Evolutionary conservation across 306 rosid species (phyloP).

Genomic region (Dicorynia guianensis): DNA sequence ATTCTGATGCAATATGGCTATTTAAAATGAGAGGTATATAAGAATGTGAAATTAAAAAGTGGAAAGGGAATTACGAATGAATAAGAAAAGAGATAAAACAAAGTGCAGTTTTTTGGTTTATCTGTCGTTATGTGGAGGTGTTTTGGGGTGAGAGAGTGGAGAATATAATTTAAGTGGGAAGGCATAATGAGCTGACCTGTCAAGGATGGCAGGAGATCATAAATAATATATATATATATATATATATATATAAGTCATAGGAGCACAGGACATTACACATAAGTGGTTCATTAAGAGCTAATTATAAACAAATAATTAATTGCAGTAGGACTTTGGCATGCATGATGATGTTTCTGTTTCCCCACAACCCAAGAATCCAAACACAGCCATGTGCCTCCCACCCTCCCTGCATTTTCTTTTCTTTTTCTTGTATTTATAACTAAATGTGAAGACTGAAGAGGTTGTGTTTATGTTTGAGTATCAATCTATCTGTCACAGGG

Average conservation of each 20-base stretch:
- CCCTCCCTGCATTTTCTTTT: slow-evolving; percentile 49
- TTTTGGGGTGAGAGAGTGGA: slow-evolving; percentile 41
- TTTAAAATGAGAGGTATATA: slow-evolving; percentile 36
- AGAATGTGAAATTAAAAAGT: slow-evolving; percentile 40
- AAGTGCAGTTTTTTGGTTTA: slow-evolving; percentile 60
- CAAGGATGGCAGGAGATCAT: slow-evolving; percentile 51
- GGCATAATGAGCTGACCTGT: slow-evolving; percentile 82
- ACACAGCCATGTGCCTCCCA: slow-evolving; percentile 91
- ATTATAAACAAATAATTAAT: slow-evolving; percentile 67
- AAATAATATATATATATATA: slow-evolving; percentile 13
- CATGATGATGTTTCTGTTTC: slow-evolving; percentile 76
- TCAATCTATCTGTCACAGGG: too few species aligned
- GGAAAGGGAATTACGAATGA: slow-evolving; percentile 13
- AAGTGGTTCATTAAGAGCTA: slow-evolving; percentile 39
- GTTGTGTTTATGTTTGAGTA: too few species aligned
- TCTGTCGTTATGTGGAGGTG: slow-evolving; percentile 51
- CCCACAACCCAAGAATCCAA: slow-evolving; percentile 66
- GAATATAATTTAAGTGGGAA: slow-evolving; percentile 57
- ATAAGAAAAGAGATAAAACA: slow-evolving; percentile 52
- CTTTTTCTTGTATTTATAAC: neutral
- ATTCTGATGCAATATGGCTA: too few species aligned
- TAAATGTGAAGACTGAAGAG: too few species aligned
- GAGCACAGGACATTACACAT: slow-evolving; percentile 47
- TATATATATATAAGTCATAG: neutral
- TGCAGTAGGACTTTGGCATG: slow-evolving; percentile 63